Evolutionary conservation across 495 filamentous ascomycete genomes (phyloP).

Genomic region (Penicillium desertorum): DNA sequence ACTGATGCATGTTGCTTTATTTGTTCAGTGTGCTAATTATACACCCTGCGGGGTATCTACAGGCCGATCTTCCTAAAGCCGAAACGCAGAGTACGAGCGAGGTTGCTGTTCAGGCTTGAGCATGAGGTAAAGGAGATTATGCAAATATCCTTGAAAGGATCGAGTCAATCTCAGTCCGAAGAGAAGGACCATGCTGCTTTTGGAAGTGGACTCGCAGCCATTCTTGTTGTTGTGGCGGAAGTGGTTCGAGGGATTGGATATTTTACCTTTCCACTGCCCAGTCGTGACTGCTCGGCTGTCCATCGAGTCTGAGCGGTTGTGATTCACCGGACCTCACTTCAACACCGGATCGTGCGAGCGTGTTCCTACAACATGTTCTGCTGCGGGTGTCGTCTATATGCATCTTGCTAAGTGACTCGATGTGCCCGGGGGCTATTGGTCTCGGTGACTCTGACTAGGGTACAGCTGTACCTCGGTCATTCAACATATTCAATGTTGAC

Average conservation of each 20-base stretch:
- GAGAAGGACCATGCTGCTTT: neutral
- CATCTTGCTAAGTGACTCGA: neutral
- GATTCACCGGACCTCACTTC: neutral
- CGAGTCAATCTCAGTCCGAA: neutral
- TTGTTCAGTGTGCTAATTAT: conserved; percentile 17
- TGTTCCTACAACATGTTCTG: neutral
- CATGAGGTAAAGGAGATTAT: neutral
- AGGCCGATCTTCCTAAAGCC: conserved; percentile 48
- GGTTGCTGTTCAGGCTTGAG: conserved; percentile 43
- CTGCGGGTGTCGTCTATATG: no score
- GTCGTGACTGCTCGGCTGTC: neutral
- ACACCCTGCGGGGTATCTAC: conserved; percentile 12
- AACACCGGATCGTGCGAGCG: neutral
- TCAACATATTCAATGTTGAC: neutral
- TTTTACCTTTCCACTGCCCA: neutral
- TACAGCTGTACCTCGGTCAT: neutral
- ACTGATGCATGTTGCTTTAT: neutral
- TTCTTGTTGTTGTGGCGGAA: neutral
- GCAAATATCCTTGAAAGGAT: neutral
- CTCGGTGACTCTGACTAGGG: neutral
- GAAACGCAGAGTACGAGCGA: conserved; percentile 36
- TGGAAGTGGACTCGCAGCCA: neutral
- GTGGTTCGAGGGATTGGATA: neutral
- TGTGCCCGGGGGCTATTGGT: neutral
- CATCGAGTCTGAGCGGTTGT: neutral